Base-by-base conservation (phyloP, 2,329 filamentous ascomycete species). In the Emergomyces africanus region DNA sequence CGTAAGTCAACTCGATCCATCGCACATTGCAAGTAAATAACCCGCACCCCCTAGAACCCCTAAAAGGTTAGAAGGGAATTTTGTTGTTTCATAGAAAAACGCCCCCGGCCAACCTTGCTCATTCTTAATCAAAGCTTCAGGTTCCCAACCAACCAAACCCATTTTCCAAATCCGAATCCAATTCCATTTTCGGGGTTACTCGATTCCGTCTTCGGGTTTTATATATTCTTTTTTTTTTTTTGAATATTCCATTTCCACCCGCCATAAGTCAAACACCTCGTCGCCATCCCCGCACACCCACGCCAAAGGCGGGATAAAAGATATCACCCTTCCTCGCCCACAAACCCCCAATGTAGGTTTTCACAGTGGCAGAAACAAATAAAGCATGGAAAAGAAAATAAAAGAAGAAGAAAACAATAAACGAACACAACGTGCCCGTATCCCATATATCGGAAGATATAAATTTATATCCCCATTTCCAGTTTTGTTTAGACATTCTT, bases 401-500 rank as follows among this genome's bases (percentile, higher is more conserved):
- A n/a, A n/a, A n/a, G n/a, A n/a, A n/a, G n/a, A n/a, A n/a, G n/a
- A n/a, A n/a, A n/a, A n/a, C n/a, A n/a, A n/a, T n/a, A n/a, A n/a
- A n/a, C n/a, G n/a, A n/a, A n/a, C n/a, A n/a, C n/a, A n/a, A n/a
- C n/a, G n/a, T n/a, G n/a, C n/a, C 1, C 20, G 30, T 6, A 30
- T 3, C 30, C 30, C 30, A 6, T 30, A 30, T 30, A 3, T 6
- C 44, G 10, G 44, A 25, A 46, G 2, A 37, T 15, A 12, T n/a
- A n/a, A n/a, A 30, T 30, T 18, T 14, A 48, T 2, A 9, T 20
- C 20, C 42, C 10, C 4, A 6, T 20, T 8, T n/a, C 30, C 33
- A 35, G 9, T 30, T 3, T 23, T n/a, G 6, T 20, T 79, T 72
- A 83, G 68, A 74, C 72, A 70, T 96, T 90, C 74, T 94, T 96